These are phyloP conservation scores for Taiozyma onychis DNA, from an alignment of 1,139 yeast genomes.

Conservation along the genomic window DNA sequence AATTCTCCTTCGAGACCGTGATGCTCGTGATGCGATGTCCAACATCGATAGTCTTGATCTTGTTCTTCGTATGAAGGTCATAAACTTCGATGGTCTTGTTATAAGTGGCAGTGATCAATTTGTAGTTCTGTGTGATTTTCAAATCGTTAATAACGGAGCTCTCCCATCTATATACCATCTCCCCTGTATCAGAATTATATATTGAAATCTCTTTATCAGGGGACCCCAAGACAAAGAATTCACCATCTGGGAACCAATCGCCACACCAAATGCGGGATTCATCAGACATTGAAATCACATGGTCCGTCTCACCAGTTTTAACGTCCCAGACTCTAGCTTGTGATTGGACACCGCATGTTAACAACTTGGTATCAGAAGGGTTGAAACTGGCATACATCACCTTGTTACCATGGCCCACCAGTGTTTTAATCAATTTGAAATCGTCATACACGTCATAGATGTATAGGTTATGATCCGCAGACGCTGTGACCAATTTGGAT, in stretches of 20 bases:
- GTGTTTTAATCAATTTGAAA: conserved; percentile 38
- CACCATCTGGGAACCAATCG: conserved; percentile 64
- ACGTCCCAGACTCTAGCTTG: conserved; percentile 62
- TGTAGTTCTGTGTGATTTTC: conserved; percentile 61
- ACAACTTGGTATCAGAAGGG: conserved; percentile 51
- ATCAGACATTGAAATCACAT: conserved; percentile 12
- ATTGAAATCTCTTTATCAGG: conserved; percentile 70
- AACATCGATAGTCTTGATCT: conserved; percentile 30
- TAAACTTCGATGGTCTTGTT: conserved; percentile 52
- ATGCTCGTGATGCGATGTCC: conserved; percentile 45
- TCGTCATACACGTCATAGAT: conserved; percentile 60
- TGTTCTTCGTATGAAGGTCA: conserved; percentile 32
- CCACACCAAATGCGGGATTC: conserved; percentile 52
- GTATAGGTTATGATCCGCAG: conserved; percentile 59
- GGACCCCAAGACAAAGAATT: conserved; percentile 65
- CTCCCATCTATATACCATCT: conserved; percentile 17
- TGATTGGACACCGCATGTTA: conserved; percentile 64
- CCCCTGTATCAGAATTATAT: conserved; percentile 46
- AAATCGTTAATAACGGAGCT: conserved; percentile 61
- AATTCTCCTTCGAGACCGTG: conserved; percentile 35
- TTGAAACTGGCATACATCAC: conserved; percentile 71
- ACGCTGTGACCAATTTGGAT: conserved; percentile 65
- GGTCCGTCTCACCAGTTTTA: conserved; percentile 26
- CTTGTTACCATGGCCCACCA: conserved; percentile 50
- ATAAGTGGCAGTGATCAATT: conserved; percentile 59